Evolutionary conservation across 2,329 filamentous ascomycete species (phyloP), one percentile per base, ranked within the genome.

Genomic region (Neocatenulostroma microsporum): DNA sequence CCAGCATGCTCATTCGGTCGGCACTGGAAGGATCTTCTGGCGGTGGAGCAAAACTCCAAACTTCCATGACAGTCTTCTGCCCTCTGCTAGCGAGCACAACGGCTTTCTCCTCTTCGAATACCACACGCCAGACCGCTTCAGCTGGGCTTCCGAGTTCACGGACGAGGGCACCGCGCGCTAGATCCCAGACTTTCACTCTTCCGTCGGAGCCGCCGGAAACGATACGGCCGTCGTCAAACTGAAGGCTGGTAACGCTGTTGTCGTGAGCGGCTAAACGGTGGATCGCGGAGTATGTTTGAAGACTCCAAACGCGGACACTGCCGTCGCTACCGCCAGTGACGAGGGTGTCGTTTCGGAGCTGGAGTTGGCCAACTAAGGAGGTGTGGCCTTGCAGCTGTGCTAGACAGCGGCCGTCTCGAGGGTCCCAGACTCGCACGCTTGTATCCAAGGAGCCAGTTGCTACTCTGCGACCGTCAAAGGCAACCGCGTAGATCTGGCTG

Each of bases 401-500:
- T 55, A 91, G 78, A 53, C 88, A 89, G 59, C 84, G 81, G 26
- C 62, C 56, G 29, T 54, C 51, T 5, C 48, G 43, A 10, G 56
- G 54, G 32, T 98, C 87, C 91, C 91, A 98, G 45, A 98, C 93
- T 46, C 91, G 75, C 18, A 98, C 89, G 51, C 89, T 95, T 3
- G 91, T 98, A 62, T 98, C 91, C 44, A 98, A 68, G 61, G 88
- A 95, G 34, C 91, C 91, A 8, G 91, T 98, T 21, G 93, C 89
- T 40, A 98, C 88, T 45, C 88, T 77, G 50, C 81, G 80, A 26
- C 91, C 91, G 58, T 98, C 91, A 62, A 96, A 98, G 1, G 91
- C 91, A 57, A 98, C 94, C 14, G 91, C 91, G 59, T 98, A 98
- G 40, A 98, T 98, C 58, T 98, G 91, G 58, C 89, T 96, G 64